Evolutionary conservation across 306 rosid genomes (phyloP).

Genomic region (Cucumis hystrix): DNA sequence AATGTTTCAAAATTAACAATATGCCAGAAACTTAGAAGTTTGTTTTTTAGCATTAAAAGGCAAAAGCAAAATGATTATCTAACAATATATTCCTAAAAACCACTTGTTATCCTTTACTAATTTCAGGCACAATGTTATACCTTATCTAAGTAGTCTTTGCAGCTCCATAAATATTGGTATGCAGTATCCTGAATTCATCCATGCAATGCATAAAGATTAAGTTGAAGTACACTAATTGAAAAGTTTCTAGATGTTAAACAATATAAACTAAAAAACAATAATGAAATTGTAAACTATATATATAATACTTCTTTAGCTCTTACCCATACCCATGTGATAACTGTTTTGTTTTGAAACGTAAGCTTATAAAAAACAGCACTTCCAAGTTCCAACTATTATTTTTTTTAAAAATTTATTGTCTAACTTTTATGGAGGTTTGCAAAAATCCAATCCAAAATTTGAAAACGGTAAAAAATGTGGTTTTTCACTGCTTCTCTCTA

Average conservation of each 20-base stretch:
- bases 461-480: no score
- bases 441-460: no score
- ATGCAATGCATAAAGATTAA: neutral
- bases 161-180: conserved; percentile 63
- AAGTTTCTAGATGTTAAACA: neutral
- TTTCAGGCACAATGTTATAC: conserved; percentile 19
- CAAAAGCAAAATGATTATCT: neutral
- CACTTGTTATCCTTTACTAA: neutral
- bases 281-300: neutral
- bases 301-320: neutral
- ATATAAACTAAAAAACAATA: neutral
- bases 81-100: neutral
- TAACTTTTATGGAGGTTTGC: no score
- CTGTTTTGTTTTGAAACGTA: no score
- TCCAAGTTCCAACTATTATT: no score
- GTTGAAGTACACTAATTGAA: neutral
- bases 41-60: neutral
- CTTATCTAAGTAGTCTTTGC: conserved; percentile 65
- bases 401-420: no score
- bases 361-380: no score
- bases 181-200: conserved; percentile 52
- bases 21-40: neutral
- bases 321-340: no score
- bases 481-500: no score
- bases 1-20: neutral